Percentiles rank a stretch among this genome's conserved stretches.
Evolutionary conservation across 345 rosid genomes (phyloP).

Genomic region (Camelina sativa): DNA sequence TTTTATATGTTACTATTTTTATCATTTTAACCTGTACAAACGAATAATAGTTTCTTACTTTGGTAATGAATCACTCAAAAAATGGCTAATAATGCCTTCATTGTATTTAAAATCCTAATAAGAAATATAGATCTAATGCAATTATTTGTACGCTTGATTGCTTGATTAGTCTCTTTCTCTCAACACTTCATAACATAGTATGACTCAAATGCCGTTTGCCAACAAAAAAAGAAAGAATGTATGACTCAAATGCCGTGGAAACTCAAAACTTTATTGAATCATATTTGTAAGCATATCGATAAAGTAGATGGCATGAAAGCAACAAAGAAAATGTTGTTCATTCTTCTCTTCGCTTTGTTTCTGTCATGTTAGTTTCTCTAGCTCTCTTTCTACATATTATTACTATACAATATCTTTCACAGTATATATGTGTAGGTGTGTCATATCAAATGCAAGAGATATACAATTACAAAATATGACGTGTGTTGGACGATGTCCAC

Average conservation of each 20-base stretch:
- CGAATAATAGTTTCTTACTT: background rate
- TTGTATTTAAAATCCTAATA: background rate
- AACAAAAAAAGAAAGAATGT: no score
- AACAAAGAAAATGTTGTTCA: no score
- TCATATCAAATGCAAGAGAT: conserved; percentile 18
- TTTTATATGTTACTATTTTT: no score
- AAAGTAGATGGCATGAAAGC: no score
- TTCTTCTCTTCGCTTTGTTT: background rate
- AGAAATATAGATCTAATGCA: no score
- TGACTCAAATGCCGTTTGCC: background rate
- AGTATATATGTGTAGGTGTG: background rate
- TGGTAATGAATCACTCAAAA: background rate
- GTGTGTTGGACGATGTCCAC: conserved; percentile 3
- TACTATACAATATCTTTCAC: no score
- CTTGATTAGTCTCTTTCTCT: background rate
- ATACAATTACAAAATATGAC: background rate
- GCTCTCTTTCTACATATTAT: no score
- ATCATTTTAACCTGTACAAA: background rate
- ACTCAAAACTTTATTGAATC: background rate
- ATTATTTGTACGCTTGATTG: no score
- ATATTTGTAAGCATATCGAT: no score
- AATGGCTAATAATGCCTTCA: background rate
- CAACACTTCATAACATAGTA: no score
- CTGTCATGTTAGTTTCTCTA: background rate
- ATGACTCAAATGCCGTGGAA: background rate